Evolutionary conservation across 495 filamentous ascomycete species (phyloP), one percentile per base, ranked within the genome.

Genomic region (Aspergillus homomorphus): DNA sequence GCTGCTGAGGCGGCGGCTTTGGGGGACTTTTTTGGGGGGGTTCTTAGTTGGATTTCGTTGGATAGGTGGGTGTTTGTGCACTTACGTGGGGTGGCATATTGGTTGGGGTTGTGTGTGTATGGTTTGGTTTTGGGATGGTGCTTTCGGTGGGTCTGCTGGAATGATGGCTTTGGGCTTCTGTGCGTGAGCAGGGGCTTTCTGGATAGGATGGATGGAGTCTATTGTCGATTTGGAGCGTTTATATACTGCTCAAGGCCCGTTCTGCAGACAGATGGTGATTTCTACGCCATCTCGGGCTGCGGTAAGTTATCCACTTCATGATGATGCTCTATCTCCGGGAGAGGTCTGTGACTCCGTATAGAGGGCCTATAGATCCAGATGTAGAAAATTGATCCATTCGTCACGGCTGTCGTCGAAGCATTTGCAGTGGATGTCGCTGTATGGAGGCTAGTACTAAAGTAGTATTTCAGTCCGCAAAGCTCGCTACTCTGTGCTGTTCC

Each of bases 1-100:
- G 66, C 55, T 2, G 57, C 51, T 26, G 50, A 30, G 4, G 57
- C 57, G 38, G 50, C 24, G 24, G 30, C 8, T 33, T 60, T 20
- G 30, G 49, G 53, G 41, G 16, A 6, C 33, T 51, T 21, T 1
- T 3, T 8, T 30, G 19, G 15, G 46, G 21, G 24, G 22, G 46
- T 16, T 18, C n/a, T 45, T 15, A 50, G 46, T 16, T 22, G 3
- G 44, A 15, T 18, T 16, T 15, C 5, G 23, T 15, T 3, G 24
- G 5, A n/a, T 3, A 3, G 3, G 45, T 21, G n/a, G 45, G 48
- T 18, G 48, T 12, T 51, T 28, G 24, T 16, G 20, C 14, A 56
- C 54, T 50, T 41, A 50, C 54, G 15, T 26, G 15, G 1, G 46
- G 23, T 2, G 45, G 21, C 46, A 50, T 50, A 4, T 12, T 50